These are phyloP conservation scores for Alternaria arbusti DNA, from an alignment of 2,329 filamentous ascomycete species.

Conservation along the genomic window DNA sequence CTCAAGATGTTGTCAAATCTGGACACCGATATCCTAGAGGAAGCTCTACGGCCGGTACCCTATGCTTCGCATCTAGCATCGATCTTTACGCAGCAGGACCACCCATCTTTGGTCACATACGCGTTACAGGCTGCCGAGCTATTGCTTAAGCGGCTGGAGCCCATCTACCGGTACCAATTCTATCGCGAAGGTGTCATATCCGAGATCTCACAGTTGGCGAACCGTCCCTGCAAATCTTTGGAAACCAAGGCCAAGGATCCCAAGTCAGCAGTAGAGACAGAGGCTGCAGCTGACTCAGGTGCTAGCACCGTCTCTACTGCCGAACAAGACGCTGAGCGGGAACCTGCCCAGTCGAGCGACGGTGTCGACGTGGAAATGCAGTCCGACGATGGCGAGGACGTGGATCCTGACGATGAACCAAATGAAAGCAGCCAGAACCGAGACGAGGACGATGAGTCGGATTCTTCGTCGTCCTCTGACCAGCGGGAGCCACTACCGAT, in stretches of 20 bases:
- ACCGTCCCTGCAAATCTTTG: slow-evolving; percentile 48
- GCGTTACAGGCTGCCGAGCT: slow-evolving; percentile 90
- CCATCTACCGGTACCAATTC: slow-evolving; percentile 93
- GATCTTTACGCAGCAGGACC: slow-evolving; percentile 94
- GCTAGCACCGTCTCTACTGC: slow-evolving; percentile 27
- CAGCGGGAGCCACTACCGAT: slow-evolving; percentile 29
- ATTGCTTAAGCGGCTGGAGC: slow-evolving; percentile 80
- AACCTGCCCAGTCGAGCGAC: slow-evolving; percentile 62
- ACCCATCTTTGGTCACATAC: slow-evolving; percentile 82
- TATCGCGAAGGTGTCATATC: slow-evolving; percentile 95
- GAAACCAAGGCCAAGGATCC: slow-evolving; percentile 37
- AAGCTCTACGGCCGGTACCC: slow-evolving; percentile 84
- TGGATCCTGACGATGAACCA: slow-evolving; percentile 60
- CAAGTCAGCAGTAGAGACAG: slow-evolving; percentile 33
- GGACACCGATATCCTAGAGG: slow-evolving; percentile 82
- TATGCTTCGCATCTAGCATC: slow-evolving; percentile 96
- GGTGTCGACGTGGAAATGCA: slow-evolving; percentile 60
- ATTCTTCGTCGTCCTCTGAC: slow-evolving; percentile 63
- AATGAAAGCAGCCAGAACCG: slow-evolving; percentile 66
- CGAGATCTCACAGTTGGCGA: slow-evolving; percentile 83
- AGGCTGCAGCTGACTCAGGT: slow-evolving; percentile 31
- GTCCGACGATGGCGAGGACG: slow-evolving; percentile 61
- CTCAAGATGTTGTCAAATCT: slow-evolving; percentile 97
- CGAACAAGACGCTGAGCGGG: slow-evolving; percentile 47
- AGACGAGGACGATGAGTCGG: slow-evolving; percentile 68